Evolutionary conservation across 768 basidiomycete genomes (phyloP).

Genomic region (Inosperma sp.): DNA sequence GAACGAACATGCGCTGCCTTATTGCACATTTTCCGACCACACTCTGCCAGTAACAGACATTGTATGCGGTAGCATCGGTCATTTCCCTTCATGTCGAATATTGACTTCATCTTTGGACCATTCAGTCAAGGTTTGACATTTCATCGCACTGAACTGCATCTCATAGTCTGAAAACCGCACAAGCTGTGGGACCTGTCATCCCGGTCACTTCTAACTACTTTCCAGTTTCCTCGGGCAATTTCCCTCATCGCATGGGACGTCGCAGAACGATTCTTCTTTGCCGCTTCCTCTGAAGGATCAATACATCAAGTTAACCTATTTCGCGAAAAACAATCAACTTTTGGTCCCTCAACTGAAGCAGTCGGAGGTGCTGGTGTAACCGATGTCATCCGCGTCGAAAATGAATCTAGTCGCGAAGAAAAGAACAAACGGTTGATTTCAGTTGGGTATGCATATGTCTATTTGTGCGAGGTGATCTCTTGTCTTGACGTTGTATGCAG

Average conservation of each 20-base stretch:
- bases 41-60: conserved; percentile 87
- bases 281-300: conserved; percentile 68
- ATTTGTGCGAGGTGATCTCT: not conserved
- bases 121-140: conserved; percentile 71
- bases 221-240: conserved; percentile 79
- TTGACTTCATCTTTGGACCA: conserved; percentile 85
- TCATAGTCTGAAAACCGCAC: conserved; percentile 12
- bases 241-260: conserved; percentile 68
- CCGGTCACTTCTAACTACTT: conserved; percentile 74
- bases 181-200: conserved; percentile 82
- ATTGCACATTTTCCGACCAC: conserved; percentile 82
- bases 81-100: conserved; percentile 71
- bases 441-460: conserved; percentile 58
- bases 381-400: conserved; percentile 67
- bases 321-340: conserved; percentile 52
- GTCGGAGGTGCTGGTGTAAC: conserved; percentile 68
- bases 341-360: conserved; percentile 57
- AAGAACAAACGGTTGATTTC: conserved; percentile 61
- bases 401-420: conserved; percentile 44
- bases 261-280: conserved; percentile 88
- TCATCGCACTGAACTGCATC: not conserved
- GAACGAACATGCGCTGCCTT: conserved; percentile 70
- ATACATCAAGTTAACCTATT: conserved; percentile 81
- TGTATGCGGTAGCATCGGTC: conserved; percentile 70
- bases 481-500: conserved; percentile 33